Percentiles rank a stretch among this genome's conserved stretches.
Evolutionary conservation across 495 filamentous ascomycete genomes (phyloP).

Genomic region (Astrothelium macrocarpum): DNA sequence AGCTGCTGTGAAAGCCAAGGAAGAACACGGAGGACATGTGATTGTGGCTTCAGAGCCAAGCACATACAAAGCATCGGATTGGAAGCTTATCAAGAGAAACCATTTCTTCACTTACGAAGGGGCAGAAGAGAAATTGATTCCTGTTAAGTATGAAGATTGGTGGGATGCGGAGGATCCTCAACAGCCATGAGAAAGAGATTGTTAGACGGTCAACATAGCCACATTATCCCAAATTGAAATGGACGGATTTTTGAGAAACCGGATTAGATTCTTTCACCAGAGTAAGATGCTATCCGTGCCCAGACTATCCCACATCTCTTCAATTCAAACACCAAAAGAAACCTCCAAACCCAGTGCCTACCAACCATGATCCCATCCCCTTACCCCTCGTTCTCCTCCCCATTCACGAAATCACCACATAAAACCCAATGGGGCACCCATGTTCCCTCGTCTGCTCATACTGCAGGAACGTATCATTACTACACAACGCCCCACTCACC

Average conservation of each 20-base stretch:
- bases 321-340: neutral
- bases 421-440: neutral
- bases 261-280: no score
- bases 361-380: neutral
- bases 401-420: neutral
- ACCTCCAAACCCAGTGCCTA: neutral
- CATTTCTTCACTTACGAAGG: slow-evolving; percentile 7
- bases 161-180: slow-evolving; percentile 20
- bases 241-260: neutral
- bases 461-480: slow-evolving; percentile 2
- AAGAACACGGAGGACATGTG: slow-evolving; percentile 37
- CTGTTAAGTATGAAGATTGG: slow-evolving; percentile 17
- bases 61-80: slow-evolving; percentile 39
- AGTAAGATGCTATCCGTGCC: no score
- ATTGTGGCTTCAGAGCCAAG: slow-evolving; percentile 45
- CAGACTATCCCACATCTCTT: no score
- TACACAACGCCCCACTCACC: slow-evolving; percentile 5
- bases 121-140: neutral
- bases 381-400: no score
- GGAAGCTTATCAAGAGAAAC: slow-evolving; percentile 40
- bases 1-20: slow-evolving; percentile 23
- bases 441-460: slow-evolving; percentile 2
- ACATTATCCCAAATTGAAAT: neutral
- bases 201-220: no score
- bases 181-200: neutral